Conservation (phyloP, 495 filamentous ascomycete genomes). For the Cercophora sp. region DNA sequence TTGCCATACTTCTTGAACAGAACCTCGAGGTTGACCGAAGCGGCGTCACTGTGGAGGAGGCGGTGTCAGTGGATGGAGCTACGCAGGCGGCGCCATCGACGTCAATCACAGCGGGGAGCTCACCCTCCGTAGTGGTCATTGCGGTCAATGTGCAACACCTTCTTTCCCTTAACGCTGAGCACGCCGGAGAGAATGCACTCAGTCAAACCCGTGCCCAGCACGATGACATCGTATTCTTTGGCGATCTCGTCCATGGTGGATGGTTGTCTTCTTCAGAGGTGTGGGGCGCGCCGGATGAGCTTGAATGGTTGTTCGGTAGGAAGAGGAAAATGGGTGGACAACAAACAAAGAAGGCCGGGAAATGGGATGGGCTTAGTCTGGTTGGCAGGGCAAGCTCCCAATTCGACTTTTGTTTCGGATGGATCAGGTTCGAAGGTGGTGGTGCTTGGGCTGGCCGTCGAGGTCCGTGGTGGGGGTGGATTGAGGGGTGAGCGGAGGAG, state of each 20-base stretch:
- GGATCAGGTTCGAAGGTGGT: conserved; percentile 1
- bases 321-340: not conserved
- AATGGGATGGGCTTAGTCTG: not conserved
- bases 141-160: conserved; percentile 97
- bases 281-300: no score
- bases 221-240: conserved; percentile 95
- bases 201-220: conserved; percentile 95
- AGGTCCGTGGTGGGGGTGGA: conserved; percentile 10
- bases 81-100: conserved; percentile 12
- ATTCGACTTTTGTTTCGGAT: not conserved
- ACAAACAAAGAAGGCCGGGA: not conserved
- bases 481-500: conserved; percentile 16
- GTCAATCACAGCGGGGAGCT: conserved; percentile 39
- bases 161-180: conserved; percentile 97
- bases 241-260: conserved; percentile 74
- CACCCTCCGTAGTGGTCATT: conserved; percentile 99
- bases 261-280: not conserved
- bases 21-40: conserved; percentile 89
- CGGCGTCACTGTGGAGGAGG: conserved; percentile 70
- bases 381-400: conserved; percentile 3
- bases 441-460: conserved; percentile 4
- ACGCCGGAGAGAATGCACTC: conserved; percentile 98
- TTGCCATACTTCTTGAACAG: conserved; percentile 96
- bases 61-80: conserved; percentile 22
- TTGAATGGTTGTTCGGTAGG: no score